A percentile compares a stretch with the other conserved stretches of the same genome.
Conservation (phyloP, 306 rosid genomes). For the Carpinus viminea region DNA sequence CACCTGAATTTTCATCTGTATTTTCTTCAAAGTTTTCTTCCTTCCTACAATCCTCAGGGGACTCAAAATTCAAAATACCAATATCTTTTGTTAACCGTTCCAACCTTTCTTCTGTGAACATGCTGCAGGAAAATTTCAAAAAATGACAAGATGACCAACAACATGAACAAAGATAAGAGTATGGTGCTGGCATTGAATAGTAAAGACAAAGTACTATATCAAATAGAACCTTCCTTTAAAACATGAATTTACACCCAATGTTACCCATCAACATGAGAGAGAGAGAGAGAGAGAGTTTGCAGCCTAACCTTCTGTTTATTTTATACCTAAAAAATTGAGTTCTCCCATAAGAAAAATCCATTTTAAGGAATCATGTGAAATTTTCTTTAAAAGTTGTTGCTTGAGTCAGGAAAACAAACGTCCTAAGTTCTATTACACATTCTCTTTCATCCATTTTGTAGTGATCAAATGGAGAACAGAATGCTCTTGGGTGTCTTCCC, state of each 20-base stretch:
- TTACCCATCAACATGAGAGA: neutral
- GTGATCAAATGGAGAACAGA: neutral
- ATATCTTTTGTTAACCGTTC: constrained; percentile 75
- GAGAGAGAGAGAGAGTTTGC: neutral
- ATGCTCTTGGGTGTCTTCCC: neutral
- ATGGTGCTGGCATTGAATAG: neutral
- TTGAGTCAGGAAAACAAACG: neutral
- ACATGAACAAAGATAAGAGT: constrained; percentile 1
- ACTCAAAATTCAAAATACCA: constrained; percentile 60
- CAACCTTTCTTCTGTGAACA: constrained; percentile 93
- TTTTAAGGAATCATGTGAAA: neutral
- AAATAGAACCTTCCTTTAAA: neutral
- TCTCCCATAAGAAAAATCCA: neutral
- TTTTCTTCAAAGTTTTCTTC: constrained; percentile 49
- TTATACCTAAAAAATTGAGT: neutral
- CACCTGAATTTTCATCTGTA: constrained; percentile 44
- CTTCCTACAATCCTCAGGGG: constrained; percentile 34
- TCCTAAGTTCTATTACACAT: neutral
- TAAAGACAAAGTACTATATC: neutral
- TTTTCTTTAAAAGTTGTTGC: neutral
- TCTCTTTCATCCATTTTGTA: neutral
- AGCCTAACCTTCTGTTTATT: neutral
- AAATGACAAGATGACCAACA: constrained; percentile 23
- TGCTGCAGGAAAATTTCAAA: constrained; percentile 64
- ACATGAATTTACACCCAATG: neutral